These are phyloP conservation scores for Fraxinus cuspidata DNA, from an alignment of 257 asterid species.

Conservation along the genomic window DNA sequence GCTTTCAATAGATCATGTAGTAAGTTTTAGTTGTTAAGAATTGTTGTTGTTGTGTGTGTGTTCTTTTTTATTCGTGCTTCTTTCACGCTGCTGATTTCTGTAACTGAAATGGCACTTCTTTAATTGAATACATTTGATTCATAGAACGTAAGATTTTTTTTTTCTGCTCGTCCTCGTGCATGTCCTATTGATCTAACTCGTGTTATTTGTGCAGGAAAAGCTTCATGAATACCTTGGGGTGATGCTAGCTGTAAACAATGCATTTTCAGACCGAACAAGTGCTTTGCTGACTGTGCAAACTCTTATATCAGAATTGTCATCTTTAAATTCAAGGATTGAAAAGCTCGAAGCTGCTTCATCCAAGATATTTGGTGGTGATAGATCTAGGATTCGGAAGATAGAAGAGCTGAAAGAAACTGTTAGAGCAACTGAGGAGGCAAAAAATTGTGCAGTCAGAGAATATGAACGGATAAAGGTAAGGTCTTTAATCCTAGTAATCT, in stretches of 20 bases:
- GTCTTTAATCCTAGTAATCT: slow-evolving; percentile 26
- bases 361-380: slow-evolving; percentile 95
- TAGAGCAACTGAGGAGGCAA: slow-evolving; percentile 78
- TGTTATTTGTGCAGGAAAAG: slow-evolving; percentile 62
- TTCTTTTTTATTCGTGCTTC: neutral
- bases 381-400: slow-evolving; percentile 80
- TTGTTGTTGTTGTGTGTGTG: neutral
- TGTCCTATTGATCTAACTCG: slow-evolving; percentile 18
- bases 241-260: slow-evolving; percentile 88
- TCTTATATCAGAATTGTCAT: slow-evolving; percentile 72
- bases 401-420: slow-evolving; percentile 85
- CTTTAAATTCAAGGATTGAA: slow-evolving; percentile 74
- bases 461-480: slow-evolving; percentile 84
- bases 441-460: slow-evolving; percentile 68
- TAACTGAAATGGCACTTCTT: slow-evolving; percentile 1
- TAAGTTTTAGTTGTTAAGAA: neutral
- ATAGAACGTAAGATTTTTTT: neutral
- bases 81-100: slow-evolving; percentile 16
- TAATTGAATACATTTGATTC: slow-evolving; percentile 13
- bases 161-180: slow-evolving; percentile 12
- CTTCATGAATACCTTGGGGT: slow-evolving; percentile 92
- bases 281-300: slow-evolving; percentile 93
- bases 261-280: slow-evolving; percentile 87
- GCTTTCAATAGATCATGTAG: neutral
- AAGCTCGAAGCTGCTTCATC: slow-evolving; percentile 94